phyloP scores from a whole-genome alignment of 805 yeast genomes.

The Saturnispora dispora region DNA sequence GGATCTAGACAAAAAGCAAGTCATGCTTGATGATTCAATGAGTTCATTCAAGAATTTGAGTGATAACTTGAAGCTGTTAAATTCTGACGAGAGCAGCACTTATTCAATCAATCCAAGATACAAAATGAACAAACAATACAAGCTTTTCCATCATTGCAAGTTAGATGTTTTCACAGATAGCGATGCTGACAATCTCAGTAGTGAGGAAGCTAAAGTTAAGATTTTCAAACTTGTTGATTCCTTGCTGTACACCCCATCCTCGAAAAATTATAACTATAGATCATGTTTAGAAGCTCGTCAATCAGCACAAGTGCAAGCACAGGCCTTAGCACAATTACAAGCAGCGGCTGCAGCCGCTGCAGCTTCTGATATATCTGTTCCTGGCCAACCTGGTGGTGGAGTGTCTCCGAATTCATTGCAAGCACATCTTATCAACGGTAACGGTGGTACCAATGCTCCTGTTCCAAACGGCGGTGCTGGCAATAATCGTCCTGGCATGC shows the following conservation, averaged over 20 bases:
- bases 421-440: slow-evolving; percentile 21
- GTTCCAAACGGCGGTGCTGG: background rate
- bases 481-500: background rate
- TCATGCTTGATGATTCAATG: slow-evolving; percentile 18
- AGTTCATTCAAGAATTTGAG: slow-evolving; percentile 20
- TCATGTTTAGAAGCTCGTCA: slow-evolving; percentile 11
- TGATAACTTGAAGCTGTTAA: slow-evolving; percentile 22
- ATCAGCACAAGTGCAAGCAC: slow-evolving; percentile 11
- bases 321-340: slow-evolving; percentile 11
- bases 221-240: slow-evolving; percentile 25
- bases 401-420: slow-evolving; percentile 11
- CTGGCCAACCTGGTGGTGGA: slow-evolving; percentile 1
- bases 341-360: slow-evolving; percentile 9
- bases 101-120: slow-evolving; percentile 22
- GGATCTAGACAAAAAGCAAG: slow-evolving; percentile 17
- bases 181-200: slow-evolving; percentile 8
- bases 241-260: slow-evolving; percentile 25
- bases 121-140: slow-evolving; percentile 7
- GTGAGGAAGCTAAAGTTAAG: slow-evolving; percentile 18
- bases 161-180: slow-evolving; percentile 13
- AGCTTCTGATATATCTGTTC: background rate
- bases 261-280: slow-evolving; percentile 25
- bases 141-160: slow-evolving; percentile 20
- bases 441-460: background rate
- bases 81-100: slow-evolving; percentile 17